Base-by-base conservation (phyloP, 192 early-diverging fungal genomes). In the Gryganskiella cystojenkinii region DNA sequence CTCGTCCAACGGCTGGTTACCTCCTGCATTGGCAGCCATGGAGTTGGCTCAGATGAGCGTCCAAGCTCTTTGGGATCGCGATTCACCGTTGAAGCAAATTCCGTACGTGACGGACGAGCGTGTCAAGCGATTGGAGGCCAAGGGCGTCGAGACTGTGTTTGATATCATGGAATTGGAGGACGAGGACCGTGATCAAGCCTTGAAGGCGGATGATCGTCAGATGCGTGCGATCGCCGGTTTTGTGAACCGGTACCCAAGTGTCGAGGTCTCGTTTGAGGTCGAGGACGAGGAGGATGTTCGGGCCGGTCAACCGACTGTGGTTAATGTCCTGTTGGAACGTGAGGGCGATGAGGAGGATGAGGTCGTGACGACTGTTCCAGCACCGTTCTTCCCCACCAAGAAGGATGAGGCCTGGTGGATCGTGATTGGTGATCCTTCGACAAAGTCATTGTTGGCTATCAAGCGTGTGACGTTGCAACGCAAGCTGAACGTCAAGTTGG, bases 331-430 rank as follows among this genome's bases (percentile, higher is more conserved):
- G 27, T 66, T 99, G 57, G 92, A 94, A 56, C 92, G 98, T 54
- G 96, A 97, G 45, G 86, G 76, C 33, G 92, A 95, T 49, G 94
- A 96, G 3, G 86, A 88, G 1, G 87, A 86, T 17, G 80, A 80
- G 3, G 82, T 82, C 25, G 76, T 96, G 27, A 94, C 95, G 0
- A 91, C 90, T 7, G 97, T 96, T 5, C 85, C 94, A 55, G 96
- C 98, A 34, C 96, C 96, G 6, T 96, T 90, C 85, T 99, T 93
- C 87, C 96, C 98, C 9, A 80, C 82, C 20, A 81, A 88, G 80
- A 94, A 96, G 81, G 90, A 93, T 52, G 98, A 99, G 81, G 91
- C 91, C 15, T 99, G 98, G 98, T 99, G 98, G 98, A 80, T 98
- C 60, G 94, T 99, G 8, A 70, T 99, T 42, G 97, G 93, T 22